phyloP scores from a whole-genome alignment of 2,329 filamentous ascomycete genomes.

The Raffaelea albimanens region DNA sequence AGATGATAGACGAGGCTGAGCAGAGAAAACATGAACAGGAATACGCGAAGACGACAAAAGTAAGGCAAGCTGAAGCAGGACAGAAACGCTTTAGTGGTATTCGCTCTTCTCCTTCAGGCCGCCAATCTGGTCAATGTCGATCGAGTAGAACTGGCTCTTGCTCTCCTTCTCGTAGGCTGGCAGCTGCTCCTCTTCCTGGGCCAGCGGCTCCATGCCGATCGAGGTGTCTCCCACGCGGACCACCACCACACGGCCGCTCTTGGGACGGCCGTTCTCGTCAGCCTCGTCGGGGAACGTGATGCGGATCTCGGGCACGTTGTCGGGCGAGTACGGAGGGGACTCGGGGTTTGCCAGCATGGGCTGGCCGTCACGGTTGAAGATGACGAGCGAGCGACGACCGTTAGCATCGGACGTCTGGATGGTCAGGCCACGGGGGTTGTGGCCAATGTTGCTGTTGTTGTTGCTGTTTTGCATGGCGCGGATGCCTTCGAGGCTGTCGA shows the following conservation, averaged over 20 bases:
- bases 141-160: conserved; percentile 74
- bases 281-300: conserved; percentile 97
- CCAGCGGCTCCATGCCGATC: conserved; percentile 81
- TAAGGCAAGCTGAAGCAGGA: too few species aligned
- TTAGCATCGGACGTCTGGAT: conserved; percentile 41
- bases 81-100: conserved; percentile 17
- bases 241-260: conserved; percentile 81
- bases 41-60: not conserved
- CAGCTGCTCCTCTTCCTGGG: conserved; percentile 68
- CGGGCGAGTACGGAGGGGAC: conserved; percentile 68
- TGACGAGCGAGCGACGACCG: conserved; percentile 59
- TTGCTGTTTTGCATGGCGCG: not conserved
- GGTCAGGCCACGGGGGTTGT: conserved; percentile 44
- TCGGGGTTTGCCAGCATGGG: conserved; percentile 67
- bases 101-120: conserved; percentile 79
- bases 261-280: conserved; percentile 70
- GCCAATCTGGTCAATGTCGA: conserved; percentile 91
- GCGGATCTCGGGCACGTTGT: conserved; percentile 85
- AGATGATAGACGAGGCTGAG: not conserved
- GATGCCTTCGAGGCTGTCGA: conserved; percentile 19
- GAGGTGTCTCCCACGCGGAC: conserved; percentile 82
- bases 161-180: conserved; percentile 83
- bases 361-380: conserved; percentile 63
- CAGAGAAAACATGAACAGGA: not conserved
- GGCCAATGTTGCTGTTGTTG: conserved; percentile 28